Evolutionary conservation across 2,329 filamentous ascomycete genomes (phyloP).

Genomic region (Fusarium penzigii): DNA sequence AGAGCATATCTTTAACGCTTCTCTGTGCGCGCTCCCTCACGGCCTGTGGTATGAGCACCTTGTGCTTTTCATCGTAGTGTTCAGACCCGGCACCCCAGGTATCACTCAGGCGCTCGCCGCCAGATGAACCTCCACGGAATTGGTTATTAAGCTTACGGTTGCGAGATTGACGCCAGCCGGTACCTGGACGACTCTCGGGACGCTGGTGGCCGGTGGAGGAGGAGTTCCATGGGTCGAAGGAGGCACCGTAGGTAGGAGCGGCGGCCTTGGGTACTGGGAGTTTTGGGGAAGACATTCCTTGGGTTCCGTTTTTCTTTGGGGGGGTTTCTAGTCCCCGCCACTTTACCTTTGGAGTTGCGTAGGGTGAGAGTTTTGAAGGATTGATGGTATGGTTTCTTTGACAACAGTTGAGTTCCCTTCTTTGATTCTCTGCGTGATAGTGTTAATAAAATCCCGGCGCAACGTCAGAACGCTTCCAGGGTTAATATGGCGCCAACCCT

Average conservation of each 20-base stretch:
- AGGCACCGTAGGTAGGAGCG: constrained; percentile 42
- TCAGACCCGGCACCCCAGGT: constrained; percentile 65
- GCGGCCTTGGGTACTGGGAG: constrained; percentile 33
- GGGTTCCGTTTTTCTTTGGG: constrained; percentile 3
- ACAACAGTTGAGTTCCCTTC: no score
- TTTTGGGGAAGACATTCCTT: not conserved
- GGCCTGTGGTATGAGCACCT: constrained; percentile 45
- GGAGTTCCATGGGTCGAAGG: constrained; percentile 72
- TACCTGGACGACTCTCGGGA: constrained; percentile 65
- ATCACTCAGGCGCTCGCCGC: constrained; percentile 63
- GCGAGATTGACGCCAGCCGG: constrained; percentile 71
- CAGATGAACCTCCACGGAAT: constrained; percentile 58
- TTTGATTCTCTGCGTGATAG: no score
- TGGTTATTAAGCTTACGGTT: constrained; percentile 70
- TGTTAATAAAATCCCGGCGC: no score
- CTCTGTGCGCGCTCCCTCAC: constrained; percentile 39
- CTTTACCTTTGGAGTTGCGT: not conserved
- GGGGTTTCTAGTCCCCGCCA: not conserved
- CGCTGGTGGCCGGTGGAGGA: constrained; percentile 78
- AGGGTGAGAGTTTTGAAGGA: no score
- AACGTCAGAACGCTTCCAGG: no score
- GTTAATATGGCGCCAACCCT: not conserved
- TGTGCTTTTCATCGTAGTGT: constrained; percentile 50
- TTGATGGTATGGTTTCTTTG: no score
- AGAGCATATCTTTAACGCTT: constrained; percentile 58